phyloP scores from a whole-genome alignment of 1,139 yeast species.

The Hyphopichia pseudoburtonii region DNA sequence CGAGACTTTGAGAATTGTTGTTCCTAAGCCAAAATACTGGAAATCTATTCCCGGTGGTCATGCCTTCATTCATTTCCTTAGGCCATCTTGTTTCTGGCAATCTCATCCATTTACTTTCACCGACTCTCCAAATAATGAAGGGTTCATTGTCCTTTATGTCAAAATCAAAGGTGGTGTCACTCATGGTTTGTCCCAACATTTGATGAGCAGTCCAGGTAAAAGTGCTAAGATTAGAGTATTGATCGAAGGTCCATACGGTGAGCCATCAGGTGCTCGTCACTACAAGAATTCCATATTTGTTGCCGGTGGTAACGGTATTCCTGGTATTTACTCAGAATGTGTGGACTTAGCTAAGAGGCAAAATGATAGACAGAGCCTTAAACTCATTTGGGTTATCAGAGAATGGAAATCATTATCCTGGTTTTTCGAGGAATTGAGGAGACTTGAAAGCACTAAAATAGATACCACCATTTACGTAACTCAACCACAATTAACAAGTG shows the following conservation, averaged over 20 bases:
- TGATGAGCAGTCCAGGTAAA: conserved; percentile 24
- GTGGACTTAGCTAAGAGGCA: conserved; percentile 16
- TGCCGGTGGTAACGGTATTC: conserved; percentile 44
- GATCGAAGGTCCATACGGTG: conserved; percentile 42
- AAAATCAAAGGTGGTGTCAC: conserved; percentile 38
- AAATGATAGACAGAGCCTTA: conserved; percentile 9
- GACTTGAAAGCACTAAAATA: conserved; percentile 24
- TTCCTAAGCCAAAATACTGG: conserved; percentile 41
- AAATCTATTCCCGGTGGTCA: conserved; percentile 46
- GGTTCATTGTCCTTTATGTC: conserved; percentile 25
- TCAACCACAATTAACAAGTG: conserved; percentile 11
- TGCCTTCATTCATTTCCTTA: conserved; percentile 44
- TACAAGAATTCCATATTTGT: conserved; percentile 31
- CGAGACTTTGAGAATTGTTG: conserved; percentile 38
- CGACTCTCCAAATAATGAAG: conserved; percentile 19
- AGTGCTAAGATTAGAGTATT: conserved; percentile 26
- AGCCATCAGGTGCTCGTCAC: conserved; percentile 24
- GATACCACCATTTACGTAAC: conserved; percentile 22
- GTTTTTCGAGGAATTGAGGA: conserved; percentile 46
- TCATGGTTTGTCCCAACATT: conserved; percentile 24
- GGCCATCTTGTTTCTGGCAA: conserved; percentile 45
- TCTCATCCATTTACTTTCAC: conserved; percentile 38
- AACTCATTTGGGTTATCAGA: conserved; percentile 45
- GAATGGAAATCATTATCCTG: conserved; percentile 41
- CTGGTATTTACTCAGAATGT: conserved; percentile 38